Conservation (phyloP, 768 basidiomycete species). For the Tylopilus rubrobrunneus region DNA sequence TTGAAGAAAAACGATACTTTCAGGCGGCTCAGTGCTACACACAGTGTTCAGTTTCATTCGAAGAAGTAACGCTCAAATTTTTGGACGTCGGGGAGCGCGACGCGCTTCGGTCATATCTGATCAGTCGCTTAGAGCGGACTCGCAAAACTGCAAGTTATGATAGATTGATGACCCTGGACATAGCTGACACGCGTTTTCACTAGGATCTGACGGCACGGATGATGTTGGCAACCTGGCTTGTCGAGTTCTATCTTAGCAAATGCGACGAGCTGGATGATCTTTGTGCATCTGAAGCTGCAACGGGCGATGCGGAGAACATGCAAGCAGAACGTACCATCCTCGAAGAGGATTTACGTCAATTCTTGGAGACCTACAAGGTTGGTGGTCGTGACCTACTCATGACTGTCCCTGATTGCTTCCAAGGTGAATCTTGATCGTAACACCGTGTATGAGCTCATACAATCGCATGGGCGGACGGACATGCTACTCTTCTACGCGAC, state of each 20-base stretch:
- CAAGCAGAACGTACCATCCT: slow-evolving; percentile 74
- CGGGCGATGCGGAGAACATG: slow-evolving; percentile 82
- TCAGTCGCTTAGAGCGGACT: slow-evolving; percentile 81
- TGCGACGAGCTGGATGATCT: slow-evolving; percentile 95
- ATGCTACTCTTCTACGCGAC: slow-evolving; percentile 89
- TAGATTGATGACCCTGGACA: neutral
- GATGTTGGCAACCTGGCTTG: slow-evolving; percentile 98
- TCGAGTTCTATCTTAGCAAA: slow-evolving; percentile 96
- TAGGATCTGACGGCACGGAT: slow-evolving; percentile 92
- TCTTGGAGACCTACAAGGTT: slow-evolving; percentile 93
- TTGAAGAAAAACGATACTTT: slow-evolving; percentile 77
- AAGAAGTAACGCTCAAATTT: slow-evolving; percentile 89
- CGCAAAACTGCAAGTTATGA: slow-evolving; percentile 64
- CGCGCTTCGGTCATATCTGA: slow-evolving; percentile 84
- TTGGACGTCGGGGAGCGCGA: slow-evolving; percentile 88
- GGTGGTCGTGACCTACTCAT: slow-evolving; percentile 5
- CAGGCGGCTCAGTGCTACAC: slow-evolving; percentile 92
- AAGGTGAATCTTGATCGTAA: slow-evolving; percentile 80
- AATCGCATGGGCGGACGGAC: slow-evolving; percentile 89
- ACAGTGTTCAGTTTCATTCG: slow-evolving; percentile 82
- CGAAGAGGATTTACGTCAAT: slow-evolving; percentile 90
- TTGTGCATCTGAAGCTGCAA: slow-evolving; percentile 79
- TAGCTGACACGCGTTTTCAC: neutral
- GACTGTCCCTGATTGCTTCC: neutral
- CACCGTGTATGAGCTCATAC: slow-evolving; percentile 90